Evolutionary conservation across 1,139 yeast species (phyloP).

Genomic region (Pichia norvegensis): DNA sequence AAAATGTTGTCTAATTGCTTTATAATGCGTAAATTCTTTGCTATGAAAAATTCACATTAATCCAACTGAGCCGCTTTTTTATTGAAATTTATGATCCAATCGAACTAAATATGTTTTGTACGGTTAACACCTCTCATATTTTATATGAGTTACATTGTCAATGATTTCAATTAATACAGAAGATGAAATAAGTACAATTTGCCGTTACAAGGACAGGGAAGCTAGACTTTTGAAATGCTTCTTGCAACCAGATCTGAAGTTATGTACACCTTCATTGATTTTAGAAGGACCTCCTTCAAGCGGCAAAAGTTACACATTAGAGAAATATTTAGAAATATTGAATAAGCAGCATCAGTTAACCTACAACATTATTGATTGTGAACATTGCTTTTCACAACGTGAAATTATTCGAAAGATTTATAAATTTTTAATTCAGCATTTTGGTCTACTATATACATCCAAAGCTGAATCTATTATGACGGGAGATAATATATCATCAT

Average conservation of each 20-base stretch:
- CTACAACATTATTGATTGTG: conserved; percentile 22
- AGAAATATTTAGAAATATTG: conserved; percentile 13
- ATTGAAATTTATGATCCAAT: too few relatives aligned
- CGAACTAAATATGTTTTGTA: too few relatives aligned
- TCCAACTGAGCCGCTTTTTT: neutral
- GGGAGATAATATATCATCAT: conserved; percentile 21
- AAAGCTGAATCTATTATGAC: conserved; percentile 8
- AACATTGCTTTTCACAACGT: conserved; percentile 19
- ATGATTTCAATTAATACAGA: neutral
- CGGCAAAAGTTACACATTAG: conserved; percentile 25
- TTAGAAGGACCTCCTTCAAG: conserved; percentile 27
- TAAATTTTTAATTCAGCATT: conserved; percentile 12
- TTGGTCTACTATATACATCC: conserved; percentile 9
- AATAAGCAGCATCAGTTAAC: conserved; percentile 4
- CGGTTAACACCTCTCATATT: too few relatives aligned
- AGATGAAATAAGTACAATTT: neutral
- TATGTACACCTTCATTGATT: conserved; percentile 19
- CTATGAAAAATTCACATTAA: too few relatives aligned
- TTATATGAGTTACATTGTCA: too few relatives aligned
- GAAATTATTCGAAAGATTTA: conserved; percentile 20
- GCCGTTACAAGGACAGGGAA: conserved; percentile 13
- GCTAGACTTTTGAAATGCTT: conserved; percentile 15
- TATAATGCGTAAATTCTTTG: too few relatives aligned
- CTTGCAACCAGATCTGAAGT: conserved; percentile 16
- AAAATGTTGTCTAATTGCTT: conserved; percentile 1